These are phyloP conservation scores for Salvia hispanica DNA, from an alignment of 257 asterid genomes.

Conservation along the genomic window DNA sequence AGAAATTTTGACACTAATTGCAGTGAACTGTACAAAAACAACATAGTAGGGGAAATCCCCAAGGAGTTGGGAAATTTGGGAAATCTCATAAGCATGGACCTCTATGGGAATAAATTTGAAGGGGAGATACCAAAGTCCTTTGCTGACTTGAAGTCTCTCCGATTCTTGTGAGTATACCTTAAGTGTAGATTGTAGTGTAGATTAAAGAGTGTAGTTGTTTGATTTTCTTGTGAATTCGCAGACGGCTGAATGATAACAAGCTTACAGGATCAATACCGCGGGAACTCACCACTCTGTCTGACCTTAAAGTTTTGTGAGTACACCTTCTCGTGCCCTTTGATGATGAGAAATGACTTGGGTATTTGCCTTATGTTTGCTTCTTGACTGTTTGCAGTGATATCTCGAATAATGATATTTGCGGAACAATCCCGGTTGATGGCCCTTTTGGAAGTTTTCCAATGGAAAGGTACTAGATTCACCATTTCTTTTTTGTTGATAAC, in stretches of 20 bases:
- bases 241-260: constrained; percentile 77
- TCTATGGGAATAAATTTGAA: constrained; percentile 64
- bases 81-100: constrained; percentile 79
- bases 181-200: not conserved
- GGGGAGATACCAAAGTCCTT: constrained; percentile 72
- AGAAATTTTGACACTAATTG: constrained; percentile 26
- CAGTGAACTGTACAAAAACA: constrained; percentile 80
- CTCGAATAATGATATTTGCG: constrained; percentile 79
- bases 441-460: constrained; percentile 68
- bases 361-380: not conserved
- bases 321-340: not conserved
- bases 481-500: not conserved
- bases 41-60: constrained; percentile 68
- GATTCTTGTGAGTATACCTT: constrained; percentile 69
- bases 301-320: constrained; percentile 79
- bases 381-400: constrained; percentile 64
- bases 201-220: not conserved
- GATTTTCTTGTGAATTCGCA: constrained; percentile 21
- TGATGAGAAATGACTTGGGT: not conserved
- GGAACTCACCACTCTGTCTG: constrained; percentile 72
- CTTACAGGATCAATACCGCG: constrained; percentile 82
- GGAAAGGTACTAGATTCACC: constrained; percentile 55
- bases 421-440: constrained; percentile 91
- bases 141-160: constrained; percentile 68
- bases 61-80: constrained; percentile 69